A percentile compares a stretch with the other conserved stretches of the same genome.
These are phyloP conservation scores for Parathielavia hyrcaniae DNA, from an alignment of 495 filamentous ascomycete species.

Conservation along the genomic window DNA sequence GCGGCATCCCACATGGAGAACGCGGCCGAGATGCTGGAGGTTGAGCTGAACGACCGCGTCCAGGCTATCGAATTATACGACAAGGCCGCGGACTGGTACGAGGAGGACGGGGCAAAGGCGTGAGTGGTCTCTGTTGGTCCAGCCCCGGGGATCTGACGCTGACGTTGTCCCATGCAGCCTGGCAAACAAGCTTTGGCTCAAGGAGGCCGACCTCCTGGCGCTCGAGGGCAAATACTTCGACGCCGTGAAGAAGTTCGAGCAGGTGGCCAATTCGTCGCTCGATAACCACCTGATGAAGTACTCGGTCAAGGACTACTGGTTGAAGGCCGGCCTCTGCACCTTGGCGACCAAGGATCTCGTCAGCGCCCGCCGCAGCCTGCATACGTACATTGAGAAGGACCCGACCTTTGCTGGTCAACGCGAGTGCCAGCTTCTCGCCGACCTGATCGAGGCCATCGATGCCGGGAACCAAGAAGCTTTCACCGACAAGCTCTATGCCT, in stretches of 20 bases:
- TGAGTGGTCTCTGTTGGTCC: conserved; percentile 39
- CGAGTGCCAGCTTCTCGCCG: conserved; percentile 71
- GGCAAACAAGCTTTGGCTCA: conserved; percentile 85
- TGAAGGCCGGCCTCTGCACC: conserved; percentile 83
- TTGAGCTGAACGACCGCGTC: conserved; percentile 68
- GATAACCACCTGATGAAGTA: conserved; percentile 81
- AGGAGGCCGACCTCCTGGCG: conserved; percentile 80
- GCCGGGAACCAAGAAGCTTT: conserved; percentile 71
- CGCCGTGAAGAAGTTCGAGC: conserved; percentile 73
- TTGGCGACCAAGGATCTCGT: conserved; percentile 72
- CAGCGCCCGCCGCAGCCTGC: conserved; percentile 65
- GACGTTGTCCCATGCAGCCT: conserved; percentile 44
- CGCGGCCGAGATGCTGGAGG: conserved; percentile 74
- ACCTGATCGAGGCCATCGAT: conserved; percentile 65
- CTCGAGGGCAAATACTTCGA: conserved; percentile 74
- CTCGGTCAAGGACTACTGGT: conserved; percentile 86
- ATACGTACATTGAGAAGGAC: conserved; percentile 77
- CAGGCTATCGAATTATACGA: conserved; percentile 73
- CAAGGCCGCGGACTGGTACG: conserved; percentile 78
- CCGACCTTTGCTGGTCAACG: conserved; percentile 64
- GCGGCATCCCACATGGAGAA: conserved; percentile 84
- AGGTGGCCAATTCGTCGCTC: conserved; percentile 63
- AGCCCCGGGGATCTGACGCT: neutral
- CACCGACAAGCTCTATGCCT: conserved; percentile 78
- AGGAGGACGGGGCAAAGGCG: conserved; percentile 79